Percentiles rank a stretch among this genome's conserved stretches.
phyloP scores from a whole-genome alignment of 371 early-diverging fungal genomes.

The Mortierella sp. region DNA sequence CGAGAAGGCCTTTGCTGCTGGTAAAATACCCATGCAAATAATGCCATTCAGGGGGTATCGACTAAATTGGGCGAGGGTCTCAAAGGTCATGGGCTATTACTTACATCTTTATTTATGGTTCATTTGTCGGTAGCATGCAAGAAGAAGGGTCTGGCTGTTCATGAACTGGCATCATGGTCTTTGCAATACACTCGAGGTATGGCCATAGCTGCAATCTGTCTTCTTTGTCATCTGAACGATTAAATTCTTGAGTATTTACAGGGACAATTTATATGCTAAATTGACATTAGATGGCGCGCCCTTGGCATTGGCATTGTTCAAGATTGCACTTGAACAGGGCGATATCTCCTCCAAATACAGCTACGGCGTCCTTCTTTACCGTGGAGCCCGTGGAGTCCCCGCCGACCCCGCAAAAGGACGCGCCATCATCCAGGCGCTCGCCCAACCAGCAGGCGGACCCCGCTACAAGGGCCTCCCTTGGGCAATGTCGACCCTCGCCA shows the following conservation, averaged over 20 bases:
- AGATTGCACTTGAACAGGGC: conserved; percentile 32
- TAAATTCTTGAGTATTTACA: neutral
- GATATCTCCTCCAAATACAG: conserved; percentile 33
- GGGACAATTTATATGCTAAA: neutral
- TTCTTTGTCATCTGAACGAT: neutral
- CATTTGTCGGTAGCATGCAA: conserved; percentile 24
- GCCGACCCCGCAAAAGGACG: conserved; percentile 37
- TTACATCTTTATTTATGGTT: neutral
- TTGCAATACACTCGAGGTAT: conserved; percentile 47
- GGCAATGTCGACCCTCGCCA: conserved; percentile 34
- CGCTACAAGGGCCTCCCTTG: conserved; percentile 14
- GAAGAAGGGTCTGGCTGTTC: conserved; percentile 19
- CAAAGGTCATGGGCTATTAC: no score
- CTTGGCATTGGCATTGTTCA: conserved; percentile 33
- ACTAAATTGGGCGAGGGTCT: neutral
- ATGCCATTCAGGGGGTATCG: neutral
- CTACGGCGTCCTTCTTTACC: conserved; percentile 44
- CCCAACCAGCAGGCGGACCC: conserved; percentile 7
- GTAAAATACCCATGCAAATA: conserved; percentile 2
- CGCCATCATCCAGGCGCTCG: conserved; percentile 29
- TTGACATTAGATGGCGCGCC: conserved; percentile 37
- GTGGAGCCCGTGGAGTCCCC: conserved; percentile 45
- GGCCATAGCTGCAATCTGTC: neutral
- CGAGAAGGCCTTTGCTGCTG: conserved; percentile 29
- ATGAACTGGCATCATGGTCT: conserved; percentile 21